phyloP scores from a whole-genome alignment of 306 rosid genomes.

The peach (Prunus persica) region Prunus_persica_NCBIv2 NC_034010.1:16181501-16182000 shows the following conservation, averaged over 20 bases:
- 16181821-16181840: background rate
- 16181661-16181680: accelerated
- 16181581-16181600: accelerated
- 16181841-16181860: background rate
- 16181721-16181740: background rate
- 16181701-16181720: accelerated
- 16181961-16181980: background rate
- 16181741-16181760: accelerated
- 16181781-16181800: background rate
- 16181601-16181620: accelerated
- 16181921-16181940: background rate
- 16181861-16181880: background rate
- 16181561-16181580: background rate
- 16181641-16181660: background rate
- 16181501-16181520: background rate
- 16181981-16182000: background rate
- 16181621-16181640: background rate
- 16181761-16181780: accelerated
- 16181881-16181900: background rate
- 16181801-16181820: background rate
- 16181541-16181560: accelerated
- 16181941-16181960: background rate
- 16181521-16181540: background rate
- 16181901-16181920: background rate
- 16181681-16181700: accelerated